phyloP scores from a whole-genome alignment of 306 rosid genomes.

The Boehmeria nivea region DNA sequence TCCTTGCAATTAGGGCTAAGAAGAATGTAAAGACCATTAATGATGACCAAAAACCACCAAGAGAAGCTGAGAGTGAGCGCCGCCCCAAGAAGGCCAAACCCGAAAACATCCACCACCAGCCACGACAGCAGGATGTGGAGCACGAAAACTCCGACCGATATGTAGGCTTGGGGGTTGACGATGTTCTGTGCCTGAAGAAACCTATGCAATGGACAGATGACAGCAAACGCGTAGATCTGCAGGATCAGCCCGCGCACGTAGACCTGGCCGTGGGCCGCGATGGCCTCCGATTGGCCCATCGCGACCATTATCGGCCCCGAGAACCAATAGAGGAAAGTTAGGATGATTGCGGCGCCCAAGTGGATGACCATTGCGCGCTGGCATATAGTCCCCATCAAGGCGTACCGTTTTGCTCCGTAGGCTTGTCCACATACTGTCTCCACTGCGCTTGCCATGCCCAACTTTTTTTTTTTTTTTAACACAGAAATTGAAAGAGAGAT shows the following conservation, averaged over 20 bases:
- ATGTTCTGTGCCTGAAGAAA: conserved; percentile 78
- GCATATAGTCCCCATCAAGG: conserved; percentile 49
- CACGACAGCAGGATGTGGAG: conserved; percentile 47
- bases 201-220: conserved; percentile 72
- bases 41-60: conserved; percentile 59
- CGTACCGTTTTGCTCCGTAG: conserved; percentile 46
- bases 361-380: conserved; percentile 60
- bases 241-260: conserved; percentile 51
- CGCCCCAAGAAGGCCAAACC: conserved; percentile 50
- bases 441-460: conserved; percentile 80
- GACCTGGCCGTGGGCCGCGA: conserved; percentile 43
- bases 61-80: conserved; percentile 62
- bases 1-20: conserved; percentile 58
- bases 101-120: conserved; percentile 46
- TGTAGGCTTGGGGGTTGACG: conserved; percentile 67
- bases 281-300: conserved; percentile 45
- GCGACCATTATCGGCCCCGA: conserved; percentile 40
- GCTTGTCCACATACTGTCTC: conserved; percentile 82
- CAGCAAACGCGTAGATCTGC: conserved; percentile 66
- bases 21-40: conserved; percentile 41
- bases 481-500: neutral
- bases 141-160: conserved; percentile 52
- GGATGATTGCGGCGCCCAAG: conserved; percentile 52
- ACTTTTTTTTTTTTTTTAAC: conserved; percentile 12
- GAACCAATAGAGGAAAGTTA: conserved; percentile 54